Evolutionary conservation across 1,139 yeast genomes (phyloP), one percentile per base, ranked within the genome.

Genomic region (Sugiyamaella grinbergsii): DNA sequence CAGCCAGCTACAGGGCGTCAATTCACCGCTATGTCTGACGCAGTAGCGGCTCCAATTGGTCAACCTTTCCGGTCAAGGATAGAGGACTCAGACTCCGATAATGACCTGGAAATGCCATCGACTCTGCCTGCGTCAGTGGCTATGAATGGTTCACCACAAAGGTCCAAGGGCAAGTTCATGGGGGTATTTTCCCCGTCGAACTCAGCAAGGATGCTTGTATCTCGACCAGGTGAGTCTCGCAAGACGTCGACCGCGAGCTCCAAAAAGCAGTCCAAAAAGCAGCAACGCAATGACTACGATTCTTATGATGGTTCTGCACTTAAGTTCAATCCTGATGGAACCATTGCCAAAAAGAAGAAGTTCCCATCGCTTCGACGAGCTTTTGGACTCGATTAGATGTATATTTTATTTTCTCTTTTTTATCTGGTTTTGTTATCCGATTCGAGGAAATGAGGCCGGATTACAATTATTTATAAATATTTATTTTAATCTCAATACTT

Each of bases 51-150:
- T 2, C 42, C 45, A 7, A 13, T 19, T 10, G 16, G 18, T 16
- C 42, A 37, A 16, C 49, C 37, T 3, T 68, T 67, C 58, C 53
- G 54, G 23, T 68, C 71, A n/a, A 62, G 72, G 8, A 60, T 68
- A 40, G 68, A 65, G n/a, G 71, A 68, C 50, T 60, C 66, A 7
- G 71, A 67, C 48, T 59, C 67, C 1, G 72, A 68, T 13, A 64
- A 62, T 37, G 70, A 64, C 18, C n/a, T 45, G 10, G 42, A 18
- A 8, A 15, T 37, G 22, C 43, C 49, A 2, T 19, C 22, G 18
- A 24, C 36, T 15, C 31, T 36, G 18, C 40, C 40, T 15, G 26
- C 19, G 3, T 28, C 38, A 3, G 38, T 41, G 8, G 33, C 24
- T 11, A 3, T 19, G 29, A 20, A 38, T 24, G 24, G 19, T 6